Conservation (phyloP, 129 eudicot genomes). For the Deinandra increscens region DNA sequence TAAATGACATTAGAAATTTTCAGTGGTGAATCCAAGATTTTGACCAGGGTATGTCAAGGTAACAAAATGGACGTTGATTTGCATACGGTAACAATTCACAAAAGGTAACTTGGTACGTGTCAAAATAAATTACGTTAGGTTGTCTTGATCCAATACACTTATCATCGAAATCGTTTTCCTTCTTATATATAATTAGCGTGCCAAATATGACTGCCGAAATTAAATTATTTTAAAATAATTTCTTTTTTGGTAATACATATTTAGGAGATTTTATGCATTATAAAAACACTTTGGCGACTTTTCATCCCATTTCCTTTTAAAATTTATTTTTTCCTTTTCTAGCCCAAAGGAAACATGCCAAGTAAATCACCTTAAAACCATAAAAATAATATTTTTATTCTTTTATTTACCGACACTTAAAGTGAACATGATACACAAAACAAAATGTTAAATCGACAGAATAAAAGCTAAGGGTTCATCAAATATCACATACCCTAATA, state of each 20-base stretch:
- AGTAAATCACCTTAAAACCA: not conserved
- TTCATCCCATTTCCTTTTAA: not conserved
- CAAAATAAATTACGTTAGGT: not conserved
- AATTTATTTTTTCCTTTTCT: too few species aligned
- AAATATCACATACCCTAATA: conserved; percentile 66
- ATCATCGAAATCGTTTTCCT: too few species aligned
- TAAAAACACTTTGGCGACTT: not conserved
- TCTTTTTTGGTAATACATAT: not conserved
- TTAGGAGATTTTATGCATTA: not conserved
- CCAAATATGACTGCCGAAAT: not conserved
- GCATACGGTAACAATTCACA: not conserved
- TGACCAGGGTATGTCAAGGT: not conserved
- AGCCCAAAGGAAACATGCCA: not conserved
- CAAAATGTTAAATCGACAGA: not conserved
- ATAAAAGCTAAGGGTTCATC: not conserved
- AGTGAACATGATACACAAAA: conserved; percentile 17
- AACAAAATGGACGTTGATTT: not conserved
- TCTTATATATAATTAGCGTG: too few species aligned
- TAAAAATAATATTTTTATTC: not conserved
- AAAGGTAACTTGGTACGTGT: not conserved
- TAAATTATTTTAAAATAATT: not conserved
- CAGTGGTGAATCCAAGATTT: not conserved
- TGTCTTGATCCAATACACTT: not conserved
- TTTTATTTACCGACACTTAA: not conserved
- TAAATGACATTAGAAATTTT: conserved; percentile 11